Percentiles rank a stretch among this genome's conserved stretches.
Conservation (phyloP, 768 basidiomycete species). For the Lentinula sp. region DNA sequence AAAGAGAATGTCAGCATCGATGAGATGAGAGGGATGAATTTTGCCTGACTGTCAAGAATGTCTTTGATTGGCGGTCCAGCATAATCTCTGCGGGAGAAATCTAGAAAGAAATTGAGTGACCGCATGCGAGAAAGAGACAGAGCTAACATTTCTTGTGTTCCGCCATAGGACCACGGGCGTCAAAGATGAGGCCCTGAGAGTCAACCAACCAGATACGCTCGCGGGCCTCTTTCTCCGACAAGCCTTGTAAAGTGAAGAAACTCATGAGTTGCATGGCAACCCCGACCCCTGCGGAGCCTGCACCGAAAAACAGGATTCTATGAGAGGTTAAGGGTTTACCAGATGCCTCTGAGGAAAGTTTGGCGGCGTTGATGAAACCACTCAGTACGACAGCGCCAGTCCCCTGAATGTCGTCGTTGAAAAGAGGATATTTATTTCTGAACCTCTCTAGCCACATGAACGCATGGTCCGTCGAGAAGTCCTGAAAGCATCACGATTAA, state of each 20-base stretch:
- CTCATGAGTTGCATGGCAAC: slow-evolving; percentile 86
- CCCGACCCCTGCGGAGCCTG: slow-evolving; percentile 89
- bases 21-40: not conserved
- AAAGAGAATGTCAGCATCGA: not conserved
- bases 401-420: slow-evolving; percentile 90
- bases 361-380: slow-evolving; percentile 86
- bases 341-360: slow-evolving; percentile 53
- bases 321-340: slow-evolving; percentile 64
- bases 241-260: slow-evolving; percentile 75
- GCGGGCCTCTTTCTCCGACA: slow-evolving; percentile 64
- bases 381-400: slow-evolving; percentile 91
- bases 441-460: slow-evolving; percentile 80
- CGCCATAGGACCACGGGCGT: slow-evolving; percentile 59
- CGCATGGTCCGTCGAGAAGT: slow-evolving; percentile 90
- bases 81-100: slow-evolving; percentile 70
- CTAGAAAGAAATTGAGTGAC: slow-evolving; percentile 46
- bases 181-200: slow-evolving; percentile 71
- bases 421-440: slow-evolving; percentile 68
- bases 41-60: slow-evolving; percentile 39
- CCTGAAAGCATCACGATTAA: slow-evolving; percentile 31
- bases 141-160: slow-evolving; percentile 65
- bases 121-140: slow-evolving; percentile 35
- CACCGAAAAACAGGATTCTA: slow-evolving; percentile 90
- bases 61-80: slow-evolving; percentile 54
- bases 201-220: slow-evolving; percentile 71